phyloP scores from a whole-genome alignment of 306 rosid genomes.

The Erythrophleum fordii region DNA sequence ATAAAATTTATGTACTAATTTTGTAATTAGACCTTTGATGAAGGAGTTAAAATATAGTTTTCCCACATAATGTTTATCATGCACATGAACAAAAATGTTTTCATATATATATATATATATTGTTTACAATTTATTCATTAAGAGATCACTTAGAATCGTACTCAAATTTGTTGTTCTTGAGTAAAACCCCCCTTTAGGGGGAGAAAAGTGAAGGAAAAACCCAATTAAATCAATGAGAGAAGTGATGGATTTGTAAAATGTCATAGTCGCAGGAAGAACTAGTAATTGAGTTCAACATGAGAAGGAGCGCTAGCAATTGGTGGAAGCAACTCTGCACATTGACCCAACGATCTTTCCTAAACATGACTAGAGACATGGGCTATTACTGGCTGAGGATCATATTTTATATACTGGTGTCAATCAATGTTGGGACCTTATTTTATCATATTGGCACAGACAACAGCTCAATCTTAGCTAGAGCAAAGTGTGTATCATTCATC shows the following conservation, averaged over 20 bases:
- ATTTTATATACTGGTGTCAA: conserved; percentile 58
- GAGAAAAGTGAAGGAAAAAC: background rate
- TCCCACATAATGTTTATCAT: too few relatives aligned
- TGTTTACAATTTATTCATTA: too few relatives aligned
- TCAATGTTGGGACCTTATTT: conserved; percentile 66
- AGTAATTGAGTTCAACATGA: conserved; percentile 34
- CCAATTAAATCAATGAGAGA: too few relatives aligned
- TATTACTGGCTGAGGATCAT: conserved; percentile 75
- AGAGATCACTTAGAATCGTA: background rate
- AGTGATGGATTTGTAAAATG: background rate
- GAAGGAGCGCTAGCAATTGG: conserved; percentile 58
- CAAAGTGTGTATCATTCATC: conserved; percentile 64
- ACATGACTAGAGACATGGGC: conserved; percentile 76
- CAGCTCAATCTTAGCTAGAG: conserved; percentile 65
- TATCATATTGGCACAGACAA: conserved; percentile 56
- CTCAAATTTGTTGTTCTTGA: background rate
- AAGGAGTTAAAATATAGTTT: too few relatives aligned
- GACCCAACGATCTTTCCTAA: conserved; percentile 59
- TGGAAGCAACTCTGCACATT: conserved; percentile 63
- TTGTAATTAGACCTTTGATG: too few relatives aligned
- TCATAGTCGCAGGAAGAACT: conserved; percentile 50
- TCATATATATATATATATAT: too few relatives aligned
- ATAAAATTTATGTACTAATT: too few relatives aligned
- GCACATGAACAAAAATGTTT: too few relatives aligned
- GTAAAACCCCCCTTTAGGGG: background rate